A percentile compares a stretch with the other conserved stretches of the same genome.
Evolutionary conservation across 78 protist species (phyloP).

Genomic region (Dictyostelium purpureum): DNA sequence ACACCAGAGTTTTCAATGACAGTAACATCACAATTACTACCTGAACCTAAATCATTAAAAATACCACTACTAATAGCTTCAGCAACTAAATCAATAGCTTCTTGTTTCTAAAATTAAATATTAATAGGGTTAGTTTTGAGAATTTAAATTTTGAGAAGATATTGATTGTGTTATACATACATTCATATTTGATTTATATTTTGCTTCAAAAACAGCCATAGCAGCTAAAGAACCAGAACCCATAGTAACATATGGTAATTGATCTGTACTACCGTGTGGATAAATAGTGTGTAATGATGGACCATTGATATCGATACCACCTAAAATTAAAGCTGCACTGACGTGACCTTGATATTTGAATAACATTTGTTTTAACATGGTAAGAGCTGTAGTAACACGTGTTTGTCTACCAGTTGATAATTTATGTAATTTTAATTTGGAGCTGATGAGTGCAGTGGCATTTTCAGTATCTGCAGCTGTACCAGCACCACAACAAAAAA

Average conservation of each 20-base stretch:
- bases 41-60: slow-evolving; percentile 98
- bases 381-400: slow-evolving; percentile 95
- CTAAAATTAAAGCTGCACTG: slow-evolving; percentile 97
- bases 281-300: slow-evolving; percentile 92
- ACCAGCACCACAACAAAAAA: slow-evolving; percentile 99
- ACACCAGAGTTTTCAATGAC: slow-evolving; percentile 88
- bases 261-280: slow-evolving; percentile 97
- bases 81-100: slow-evolving; percentile 93
- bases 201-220: slow-evolving; percentile 96
- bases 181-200: slow-evolving; percentile 88
- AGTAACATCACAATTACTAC: slow-evolving; percentile 96
- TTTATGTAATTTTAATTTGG: slow-evolving; percentile 69
- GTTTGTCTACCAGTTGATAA: slow-evolving; percentile 89
- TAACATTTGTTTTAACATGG: slow-evolving; percentile 93
- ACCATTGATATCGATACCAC: slow-evolving; percentile 96
- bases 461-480: slow-evolving; percentile 99
- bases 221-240: slow-evolving; percentile 99
- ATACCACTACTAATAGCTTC: slow-evolving; percentile 98
- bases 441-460: slow-evolving; percentile 72
- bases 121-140: background rate
- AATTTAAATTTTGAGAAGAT: background rate
- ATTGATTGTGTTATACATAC: background rate
- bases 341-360: slow-evolving; percentile 96
- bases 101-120: slow-evolving; percentile 74
- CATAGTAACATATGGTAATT: slow-evolving; percentile 98